Conservation (phyloP, 1,284 basidiomycete genomes). For the Ceratobasidium sp. region DNA sequence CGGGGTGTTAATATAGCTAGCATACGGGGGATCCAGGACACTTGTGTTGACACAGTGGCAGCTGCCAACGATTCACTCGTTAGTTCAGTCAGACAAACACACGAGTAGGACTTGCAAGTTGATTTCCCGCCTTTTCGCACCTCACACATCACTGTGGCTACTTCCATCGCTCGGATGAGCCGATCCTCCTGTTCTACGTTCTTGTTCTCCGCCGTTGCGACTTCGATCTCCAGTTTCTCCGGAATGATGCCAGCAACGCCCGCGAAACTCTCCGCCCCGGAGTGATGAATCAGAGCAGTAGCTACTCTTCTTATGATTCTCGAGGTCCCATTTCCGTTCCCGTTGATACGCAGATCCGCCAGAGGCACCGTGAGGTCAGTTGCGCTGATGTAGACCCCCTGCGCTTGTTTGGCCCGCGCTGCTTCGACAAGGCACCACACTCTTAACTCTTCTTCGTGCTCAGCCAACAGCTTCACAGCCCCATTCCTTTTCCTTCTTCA, state of each 20-base stretch:
- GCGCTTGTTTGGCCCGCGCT: conserved; percentile 50
- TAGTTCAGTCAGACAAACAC: conserved; percentile 58
- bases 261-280: conserved; percentile 67
- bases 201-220: conserved; percentile 1
- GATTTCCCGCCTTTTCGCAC: conserved; percentile 33
- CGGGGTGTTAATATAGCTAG: neutral
- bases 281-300: conserved; percentile 83
- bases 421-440: conserved; percentile 74
- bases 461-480: conserved; percentile 59
- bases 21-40: conserved; percentile 6
- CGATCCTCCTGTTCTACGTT: conserved; percentile 13
- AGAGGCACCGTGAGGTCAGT: conserved; percentile 52
- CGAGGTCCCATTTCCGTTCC: conserved; percentile 50
- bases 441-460: conserved; percentile 55
- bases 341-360: conserved; percentile 59
- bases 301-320: conserved; percentile 71
- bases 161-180: conserved; percentile 42
- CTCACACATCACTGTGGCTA: conserved; percentile 61
- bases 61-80: conserved; percentile 54
- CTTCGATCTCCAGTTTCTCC: conserved; percentile 41
- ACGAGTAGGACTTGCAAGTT: conserved; percentile 15
- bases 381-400: conserved; percentile 58
- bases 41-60: conserved; percentile 45
- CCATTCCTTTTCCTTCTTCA: conserved; percentile 63
- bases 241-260: conserved; percentile 60